Evolutionary conservation across 495 filamentous ascomycete genomes (phyloP).

Genomic region (Aspergillus biplanus): DNA sequence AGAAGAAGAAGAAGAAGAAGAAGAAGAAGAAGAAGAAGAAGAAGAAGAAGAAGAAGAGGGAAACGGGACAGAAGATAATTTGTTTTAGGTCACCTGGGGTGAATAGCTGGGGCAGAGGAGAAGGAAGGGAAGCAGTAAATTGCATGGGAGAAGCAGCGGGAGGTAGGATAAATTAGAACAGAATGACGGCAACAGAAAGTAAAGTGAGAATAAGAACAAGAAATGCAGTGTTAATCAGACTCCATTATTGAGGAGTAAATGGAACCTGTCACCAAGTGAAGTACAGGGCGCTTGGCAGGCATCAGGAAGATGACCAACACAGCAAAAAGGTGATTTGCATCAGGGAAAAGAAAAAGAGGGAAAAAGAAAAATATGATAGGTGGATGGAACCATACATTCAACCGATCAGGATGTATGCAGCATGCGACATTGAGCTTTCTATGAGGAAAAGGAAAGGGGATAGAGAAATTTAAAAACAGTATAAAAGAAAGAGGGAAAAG

Average conservation of each 20-base stretch:
- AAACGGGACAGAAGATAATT: background rate
- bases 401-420: background rate
- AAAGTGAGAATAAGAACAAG: background rate
- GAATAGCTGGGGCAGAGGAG: background rate
- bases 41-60: background rate
- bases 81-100: background rate
- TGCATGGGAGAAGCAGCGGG: background rate
- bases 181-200: background rate
- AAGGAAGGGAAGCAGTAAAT: background rate
- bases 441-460: slow-evolving; percentile 5
- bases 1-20: background rate
- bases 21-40: slow-evolving; percentile 8
- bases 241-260: slow-evolving; percentile 6
- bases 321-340: slow-evolving; percentile 6
- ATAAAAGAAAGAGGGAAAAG: slow-evolving; percentile 9
- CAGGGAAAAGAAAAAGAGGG: background rate
- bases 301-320: slow-evolving; percentile 5
- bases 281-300: slow-evolving; percentile 19
- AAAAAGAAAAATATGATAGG: slow-evolving; percentile 11
- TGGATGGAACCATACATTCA: background rate
- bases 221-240: slow-evolving; percentile 3
- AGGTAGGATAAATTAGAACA: background rate
- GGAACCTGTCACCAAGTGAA: slow-evolving; percentile 8
- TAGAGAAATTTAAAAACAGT: slow-evolving; percentile 9
- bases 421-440: background rate